phyloP scores from a whole-genome alignment of 306 rosid species.

The Acacia melanoxylon region DNA sequence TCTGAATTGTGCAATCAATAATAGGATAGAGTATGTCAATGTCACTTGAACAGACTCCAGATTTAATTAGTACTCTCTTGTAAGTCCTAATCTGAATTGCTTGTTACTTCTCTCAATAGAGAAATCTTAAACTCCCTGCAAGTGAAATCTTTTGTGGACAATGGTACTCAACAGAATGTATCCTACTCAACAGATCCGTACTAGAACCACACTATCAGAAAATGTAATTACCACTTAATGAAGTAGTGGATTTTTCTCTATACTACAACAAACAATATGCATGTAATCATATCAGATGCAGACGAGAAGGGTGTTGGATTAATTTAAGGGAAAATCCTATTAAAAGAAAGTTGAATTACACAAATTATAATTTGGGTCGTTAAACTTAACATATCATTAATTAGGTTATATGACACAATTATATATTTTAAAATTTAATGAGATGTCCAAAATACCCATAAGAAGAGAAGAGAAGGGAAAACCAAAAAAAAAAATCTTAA shows the following conservation, averaged over 20 bases:
- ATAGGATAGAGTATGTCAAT: background rate
- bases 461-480: no score
- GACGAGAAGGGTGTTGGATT: background rate
- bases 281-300: slow-evolving; percentile 1
- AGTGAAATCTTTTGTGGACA: background rate
- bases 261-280: background rate
- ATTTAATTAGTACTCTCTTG: background rate
- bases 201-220: no score
- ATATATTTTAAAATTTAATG: no score
- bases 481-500: no score
- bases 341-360: no score
- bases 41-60: background rate
- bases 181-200: no score
- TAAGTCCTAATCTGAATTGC: background rate
- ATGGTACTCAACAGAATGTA: background rate
- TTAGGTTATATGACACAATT: no score
- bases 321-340: no score
- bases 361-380: no score
- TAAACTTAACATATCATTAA: no score
- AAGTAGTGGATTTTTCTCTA: background rate
- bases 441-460: no score
- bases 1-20: background rate
- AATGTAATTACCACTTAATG: background rate
- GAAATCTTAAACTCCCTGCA: background rate
- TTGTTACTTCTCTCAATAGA: background rate